Conservation (phyloP, 257 asterid species). For the Galeopsis tetrahit region DNA sequence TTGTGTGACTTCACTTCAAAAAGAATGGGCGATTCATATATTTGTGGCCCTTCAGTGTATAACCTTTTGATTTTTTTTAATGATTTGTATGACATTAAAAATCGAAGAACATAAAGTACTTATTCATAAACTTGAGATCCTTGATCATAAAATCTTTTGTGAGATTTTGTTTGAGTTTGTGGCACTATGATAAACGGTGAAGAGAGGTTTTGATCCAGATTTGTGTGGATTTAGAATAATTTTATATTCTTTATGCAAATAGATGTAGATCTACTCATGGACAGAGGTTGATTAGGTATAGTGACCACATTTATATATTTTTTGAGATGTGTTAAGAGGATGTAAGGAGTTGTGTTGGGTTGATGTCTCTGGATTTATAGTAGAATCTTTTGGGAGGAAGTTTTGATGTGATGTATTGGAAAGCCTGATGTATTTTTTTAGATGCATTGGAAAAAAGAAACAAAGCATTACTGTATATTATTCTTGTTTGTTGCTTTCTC, state of each 20-base stretch:
- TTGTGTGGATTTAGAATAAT: not conserved
- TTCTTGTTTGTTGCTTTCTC: not conserved
- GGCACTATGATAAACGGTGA: not conserved
- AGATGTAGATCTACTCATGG: conserved; percentile 10
- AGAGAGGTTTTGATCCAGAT: conserved; percentile 1
- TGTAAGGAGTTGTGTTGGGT: not conserved
- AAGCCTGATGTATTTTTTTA: not conserved
- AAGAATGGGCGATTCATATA: not conserved
- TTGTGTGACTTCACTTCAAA: not conserved
- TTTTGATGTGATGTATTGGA: not conserved
- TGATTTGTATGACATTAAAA: not conserved
- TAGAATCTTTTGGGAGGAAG: not conserved
- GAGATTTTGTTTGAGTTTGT: not conserved
- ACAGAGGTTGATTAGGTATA: not conserved
- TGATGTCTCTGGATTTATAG: not conserved
- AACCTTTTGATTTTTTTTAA: too few relatives aligned
- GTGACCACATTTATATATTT: not conserved
- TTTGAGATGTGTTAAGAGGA: not conserved
- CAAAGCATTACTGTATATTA: not conserved
- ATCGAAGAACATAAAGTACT: not conserved
- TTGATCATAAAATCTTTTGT: too few relatives aligned
- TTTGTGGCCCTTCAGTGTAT: not conserved
- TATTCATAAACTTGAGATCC: not conserved
- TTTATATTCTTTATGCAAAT: not conserved
- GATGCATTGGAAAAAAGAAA: not conserved